Evolutionary conservation across 2,329 filamentous ascomycete genomes (phyloP).

Genomic region (Endoconidiophora polonica): DNA sequence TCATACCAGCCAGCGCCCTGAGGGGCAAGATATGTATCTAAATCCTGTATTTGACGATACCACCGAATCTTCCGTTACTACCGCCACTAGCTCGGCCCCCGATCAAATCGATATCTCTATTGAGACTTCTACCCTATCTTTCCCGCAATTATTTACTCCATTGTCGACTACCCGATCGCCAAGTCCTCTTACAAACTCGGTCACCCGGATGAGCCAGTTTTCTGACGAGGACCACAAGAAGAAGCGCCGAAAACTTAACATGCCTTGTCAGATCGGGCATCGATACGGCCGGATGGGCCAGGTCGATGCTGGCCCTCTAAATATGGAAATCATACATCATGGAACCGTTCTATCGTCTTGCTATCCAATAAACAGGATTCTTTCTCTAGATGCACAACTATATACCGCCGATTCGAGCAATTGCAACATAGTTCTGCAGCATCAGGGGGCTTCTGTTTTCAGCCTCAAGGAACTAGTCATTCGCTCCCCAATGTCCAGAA

Average conservation of each 20-base stretch:
- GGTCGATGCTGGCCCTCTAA: slow-evolving; percentile 63
- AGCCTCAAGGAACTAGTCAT: slow-evolving; percentile 74
- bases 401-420: slow-evolving; percentile 81
- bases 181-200: background rate
- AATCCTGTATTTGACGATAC: too few relatives aligned
- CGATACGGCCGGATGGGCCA: slow-evolving; percentile 79
- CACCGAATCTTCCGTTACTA: background rate
- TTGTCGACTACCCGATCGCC: background rate
- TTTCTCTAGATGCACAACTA: slow-evolving; percentile 66
- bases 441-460: slow-evolving; percentile 67
- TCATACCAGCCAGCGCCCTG: too few relatives aligned
- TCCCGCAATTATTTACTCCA: too few relatives aligned
- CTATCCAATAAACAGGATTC: slow-evolving; percentile 63
- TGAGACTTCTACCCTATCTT: too few relatives aligned
- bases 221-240: slow-evolving; percentile 33
- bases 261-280: slow-evolving; percentile 35
- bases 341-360: slow-evolving; percentile 46
- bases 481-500: slow-evolving; percentile 45
- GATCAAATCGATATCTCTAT: too few relatives aligned
- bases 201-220: slow-evolving; percentile 16
- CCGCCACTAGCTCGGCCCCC: background rate
- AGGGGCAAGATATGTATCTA: too few relatives aligned
- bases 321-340: slow-evolving; percentile 51
- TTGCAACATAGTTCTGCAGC: slow-evolving; percentile 73
- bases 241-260: slow-evolving; percentile 56